Evolutionary conservation across 345 rosid genomes (phyloP).

Genomic region (Rhodamnia rubescens): DNA sequence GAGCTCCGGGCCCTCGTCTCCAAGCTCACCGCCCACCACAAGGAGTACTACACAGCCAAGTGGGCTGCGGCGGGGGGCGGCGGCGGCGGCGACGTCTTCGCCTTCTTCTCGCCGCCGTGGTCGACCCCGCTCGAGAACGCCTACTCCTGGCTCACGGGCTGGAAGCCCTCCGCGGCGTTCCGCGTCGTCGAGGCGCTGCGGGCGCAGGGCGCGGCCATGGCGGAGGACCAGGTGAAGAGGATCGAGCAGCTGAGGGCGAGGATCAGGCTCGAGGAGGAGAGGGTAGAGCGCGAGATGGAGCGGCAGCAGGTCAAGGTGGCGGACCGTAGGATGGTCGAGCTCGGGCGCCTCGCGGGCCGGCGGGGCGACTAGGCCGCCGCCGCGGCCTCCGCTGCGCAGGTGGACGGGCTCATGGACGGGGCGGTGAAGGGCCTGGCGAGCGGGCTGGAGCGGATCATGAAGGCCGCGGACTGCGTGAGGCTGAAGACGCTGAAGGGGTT

Average conservation of each 20-base stretch:
- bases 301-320: constrained; percentile 71
- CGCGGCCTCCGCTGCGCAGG: background rate
- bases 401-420: constrained; percentile 26
- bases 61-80: constrained; percentile 46
- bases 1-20: constrained; percentile 36
- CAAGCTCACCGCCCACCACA: constrained; percentile 54
- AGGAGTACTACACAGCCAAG: constrained; percentile 62
- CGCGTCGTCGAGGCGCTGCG: constrained; percentile 33
- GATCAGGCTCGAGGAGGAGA: constrained; percentile 57
- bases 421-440: constrained; percentile 29
- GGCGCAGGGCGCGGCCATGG: constrained; percentile 10
- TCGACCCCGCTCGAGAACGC: constrained; percentile 46
- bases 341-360: constrained; percentile 28
- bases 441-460: constrained; percentile 61
- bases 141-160: constrained; percentile 69
- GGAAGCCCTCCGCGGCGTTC: constrained; percentile 62
- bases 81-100: constrained; percentile 38
- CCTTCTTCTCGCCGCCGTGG: constrained; percentile 61
- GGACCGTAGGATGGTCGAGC: constrained; percentile 52
- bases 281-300: constrained; percentile 76
- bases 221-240: constrained; percentile 37
- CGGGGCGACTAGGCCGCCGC: background rate
- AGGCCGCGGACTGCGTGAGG: constrained; percentile 71
- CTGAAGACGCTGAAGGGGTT: constrained; percentile 68
- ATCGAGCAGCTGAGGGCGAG: constrained; percentile 43